These are phyloP conservation scores for Pseudocercospora crystallina DNA, from an alignment of 2,329 filamentous ascomycete species.

Conservation along the genomic window DNA sequence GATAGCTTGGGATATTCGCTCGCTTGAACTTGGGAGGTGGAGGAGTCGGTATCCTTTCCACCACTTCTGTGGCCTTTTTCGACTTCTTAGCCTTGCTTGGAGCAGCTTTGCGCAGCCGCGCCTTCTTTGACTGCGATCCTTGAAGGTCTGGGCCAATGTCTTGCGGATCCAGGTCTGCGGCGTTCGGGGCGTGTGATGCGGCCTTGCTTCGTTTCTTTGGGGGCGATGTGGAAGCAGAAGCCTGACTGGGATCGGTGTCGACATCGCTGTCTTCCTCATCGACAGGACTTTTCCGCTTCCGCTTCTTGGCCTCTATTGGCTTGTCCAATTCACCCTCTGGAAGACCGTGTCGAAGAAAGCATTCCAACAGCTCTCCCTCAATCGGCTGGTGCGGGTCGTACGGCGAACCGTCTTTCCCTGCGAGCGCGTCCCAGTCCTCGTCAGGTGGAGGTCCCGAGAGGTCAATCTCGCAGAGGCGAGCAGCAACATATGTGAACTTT, in stretches of 20 bases:
- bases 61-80: too few species aligned
- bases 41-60: not conserved
- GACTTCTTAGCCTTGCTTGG: too few species aligned
- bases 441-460: constrained; percentile 19
- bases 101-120: too few species aligned
- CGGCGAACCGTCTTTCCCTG: constrained; percentile 30
- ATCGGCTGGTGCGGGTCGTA: constrained; percentile 37
- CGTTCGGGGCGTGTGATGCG: too few species aligned
- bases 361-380: constrained; percentile 39
- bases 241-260: constrained; percentile 1
- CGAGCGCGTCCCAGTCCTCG: constrained; percentile 33
- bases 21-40: constrained; percentile 7
- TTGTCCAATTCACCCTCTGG: constrained; percentile 17
- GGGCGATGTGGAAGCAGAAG: too few species aligned
- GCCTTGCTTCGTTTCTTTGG: too few species aligned
- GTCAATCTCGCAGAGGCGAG: constrained; percentile 32
- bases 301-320: constrained; percentile 1
- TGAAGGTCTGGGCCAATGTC: too few species aligned
- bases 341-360: constrained; percentile 35
- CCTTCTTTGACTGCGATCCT: too few species aligned
- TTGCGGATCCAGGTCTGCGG: too few species aligned
- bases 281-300: constrained; percentile 32
- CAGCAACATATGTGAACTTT: constrained; percentile 41
- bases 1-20: constrained; percentile 5
- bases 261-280: constrained; percentile 50